Percentiles rank a stretch among this genome's conserved stretches.
Conservation (phyloP, 768 basidiomycete genomes). For the Brasilioporus rufonigricans region DNA sequence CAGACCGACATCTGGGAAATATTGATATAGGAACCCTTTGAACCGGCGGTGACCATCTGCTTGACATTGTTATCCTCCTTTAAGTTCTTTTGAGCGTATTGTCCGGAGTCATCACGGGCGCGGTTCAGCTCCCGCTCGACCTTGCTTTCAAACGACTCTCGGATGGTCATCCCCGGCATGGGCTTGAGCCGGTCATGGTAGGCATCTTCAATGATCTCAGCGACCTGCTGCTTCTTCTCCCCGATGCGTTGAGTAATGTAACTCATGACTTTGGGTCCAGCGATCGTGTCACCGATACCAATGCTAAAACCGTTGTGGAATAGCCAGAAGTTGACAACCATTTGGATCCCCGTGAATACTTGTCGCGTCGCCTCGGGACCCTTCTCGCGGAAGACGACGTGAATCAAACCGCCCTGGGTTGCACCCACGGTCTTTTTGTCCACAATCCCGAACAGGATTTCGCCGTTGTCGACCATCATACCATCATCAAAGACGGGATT, state of each 20-base stretch:
- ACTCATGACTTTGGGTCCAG: conserved; percentile 84
- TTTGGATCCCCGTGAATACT: conserved; percentile 92
- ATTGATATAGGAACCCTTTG: conserved; percentile 99
- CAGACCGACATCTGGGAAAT: conserved; percentile 99
- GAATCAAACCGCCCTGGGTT: conserved; percentile 89
- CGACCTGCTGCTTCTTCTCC: conserved; percentile 78
- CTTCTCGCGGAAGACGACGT: conserved; percentile 97
- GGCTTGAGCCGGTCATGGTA: conserved; percentile 86
- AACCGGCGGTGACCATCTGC: conserved; percentile 99
- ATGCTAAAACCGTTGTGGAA: conserved; percentile 99
- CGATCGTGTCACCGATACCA: conserved; percentile 98
- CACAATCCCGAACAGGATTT: conserved; percentile 91
- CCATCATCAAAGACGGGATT: conserved; percentile 91
- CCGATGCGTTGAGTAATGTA: conserved; percentile 82
- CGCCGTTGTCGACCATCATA: conserved; percentile 95
- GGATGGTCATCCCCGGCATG: conserved; percentile 97
- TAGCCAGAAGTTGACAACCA: conserved; percentile 97
- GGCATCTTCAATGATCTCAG: conserved; percentile 75
- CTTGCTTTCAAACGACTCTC: conserved; percentile 94
- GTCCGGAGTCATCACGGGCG: conserved; percentile 94
- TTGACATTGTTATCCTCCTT: conserved; percentile 99
- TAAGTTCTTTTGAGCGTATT: conserved; percentile 93
- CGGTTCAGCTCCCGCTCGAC: conserved; percentile 90
- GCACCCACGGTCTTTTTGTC: conserved; percentile 99
- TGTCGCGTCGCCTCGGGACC: conserved; percentile 88